These are phyloP conservation scores for Hippophae gyantsensis DNA, from an alignment of 306 rosid species.

Conservation along the genomic window DNA sequence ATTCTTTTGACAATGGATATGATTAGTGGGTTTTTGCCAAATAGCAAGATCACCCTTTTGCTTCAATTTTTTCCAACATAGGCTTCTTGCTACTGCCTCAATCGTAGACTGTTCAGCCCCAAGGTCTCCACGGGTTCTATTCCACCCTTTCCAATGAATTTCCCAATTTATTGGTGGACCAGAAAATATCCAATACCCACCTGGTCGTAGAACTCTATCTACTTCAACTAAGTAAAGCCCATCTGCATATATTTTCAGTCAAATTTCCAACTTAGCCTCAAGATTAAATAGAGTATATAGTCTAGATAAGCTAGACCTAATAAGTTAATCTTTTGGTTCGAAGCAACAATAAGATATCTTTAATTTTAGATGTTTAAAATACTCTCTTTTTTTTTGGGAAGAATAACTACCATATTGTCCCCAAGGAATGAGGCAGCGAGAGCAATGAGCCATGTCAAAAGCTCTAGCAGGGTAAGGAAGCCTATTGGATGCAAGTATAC, in stretches of 20 bases:
- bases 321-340: no score
- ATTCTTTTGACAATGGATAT: constrained; percentile 52
- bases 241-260: constrained; percentile 35
- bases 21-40: constrained; percentile 92
- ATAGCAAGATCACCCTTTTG: constrained; percentile 74
- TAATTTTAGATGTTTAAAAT: no score
- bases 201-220: constrained; percentile 81
- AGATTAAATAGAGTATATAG: neutral
- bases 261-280: neutral
- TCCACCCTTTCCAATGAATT: constrained; percentile 81
- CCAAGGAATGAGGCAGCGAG: constrained; percentile 99
- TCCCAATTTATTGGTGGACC: constrained; percentile 97
- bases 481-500: constrained; percentile 72
- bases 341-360: no score
- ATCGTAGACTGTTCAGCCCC: constrained; percentile 52
- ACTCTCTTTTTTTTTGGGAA: no score
- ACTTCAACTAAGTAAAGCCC: constrained; percentile 74
- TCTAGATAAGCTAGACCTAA: no score
- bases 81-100: constrained; percentile 63
- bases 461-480: constrained; percentile 97
- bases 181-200: constrained; percentile 92
- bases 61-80: constrained; percentile 82
- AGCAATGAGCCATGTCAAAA: constrained; percentile 96
- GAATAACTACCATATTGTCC: constrained; percentile 47
- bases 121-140: constrained; percentile 59